phyloP scores from a whole-genome alignment of 225 moss, liverwort and hornwort genomes.

The Rhytidiadelphus loreus region DNA sequence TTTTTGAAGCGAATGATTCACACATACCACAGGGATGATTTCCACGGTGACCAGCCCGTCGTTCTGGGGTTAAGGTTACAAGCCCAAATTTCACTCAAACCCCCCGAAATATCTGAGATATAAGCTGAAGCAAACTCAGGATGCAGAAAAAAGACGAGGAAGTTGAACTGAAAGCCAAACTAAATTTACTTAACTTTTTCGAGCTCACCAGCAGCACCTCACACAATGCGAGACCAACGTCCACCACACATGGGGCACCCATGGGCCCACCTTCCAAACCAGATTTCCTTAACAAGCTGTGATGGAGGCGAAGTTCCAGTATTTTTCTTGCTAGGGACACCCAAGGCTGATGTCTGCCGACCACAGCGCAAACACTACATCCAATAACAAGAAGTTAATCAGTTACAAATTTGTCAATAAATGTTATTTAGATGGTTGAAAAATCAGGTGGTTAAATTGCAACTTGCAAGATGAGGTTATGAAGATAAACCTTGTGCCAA shows the following conservation, averaged over 20 bases:
- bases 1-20: background rate
- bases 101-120: too few species aligned
- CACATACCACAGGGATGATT: too few species aligned
- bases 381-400: background rate
- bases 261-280: slow-evolving; percentile 73
- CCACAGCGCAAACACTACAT: slow-evolving; percentile 94
- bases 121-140: too few species aligned
- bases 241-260: slow-evolving; percentile 95
- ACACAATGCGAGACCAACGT: slow-evolving; percentile 81
- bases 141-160: too few species aligned
- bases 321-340: slow-evolving; percentile 29
- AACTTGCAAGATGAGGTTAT: background rate
- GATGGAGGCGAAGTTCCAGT: background rate
- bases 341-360: slow-evolving; percentile 77
- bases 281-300: slow-evolving; percentile 46
- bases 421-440: background rate
- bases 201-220: background rate
- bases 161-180: too few species aligned
- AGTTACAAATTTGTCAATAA: background rate
- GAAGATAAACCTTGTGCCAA: slow-evolving; percentile 78
- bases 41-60: too few species aligned
- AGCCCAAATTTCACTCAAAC: too few species aligned
- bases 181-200: background rate
- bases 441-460: background rate
- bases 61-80: too few species aligned